phyloP scores from a whole-genome alignment of 176 grass and related monocot genomes.

The Aegilops bicornis region DNA sequence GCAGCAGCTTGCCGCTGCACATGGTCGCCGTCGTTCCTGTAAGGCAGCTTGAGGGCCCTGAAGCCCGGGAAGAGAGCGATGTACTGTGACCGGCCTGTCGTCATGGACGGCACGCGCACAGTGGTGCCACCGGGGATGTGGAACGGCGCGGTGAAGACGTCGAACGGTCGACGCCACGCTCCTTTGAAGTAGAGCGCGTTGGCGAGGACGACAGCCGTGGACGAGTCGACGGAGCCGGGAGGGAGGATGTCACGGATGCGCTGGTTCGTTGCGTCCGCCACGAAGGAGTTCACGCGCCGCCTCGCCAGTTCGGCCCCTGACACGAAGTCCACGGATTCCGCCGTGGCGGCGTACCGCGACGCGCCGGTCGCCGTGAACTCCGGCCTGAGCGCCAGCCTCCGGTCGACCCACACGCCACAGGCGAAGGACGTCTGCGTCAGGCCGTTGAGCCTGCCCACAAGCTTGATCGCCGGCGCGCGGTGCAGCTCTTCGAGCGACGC shows the following conservation, averaged over 20 bases:
- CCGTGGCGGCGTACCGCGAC: not conserved
- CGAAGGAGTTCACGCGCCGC: not conserved
- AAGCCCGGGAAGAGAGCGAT: not conserved
- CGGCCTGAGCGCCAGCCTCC: not conserved
- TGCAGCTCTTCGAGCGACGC: not conserved
- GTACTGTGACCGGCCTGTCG: too few species aligned
- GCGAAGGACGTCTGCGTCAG: not conserved
- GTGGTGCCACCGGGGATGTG: too few species aligned
- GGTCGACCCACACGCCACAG: not conserved
- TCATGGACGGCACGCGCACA: too few species aligned
- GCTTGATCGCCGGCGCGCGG: not conserved
- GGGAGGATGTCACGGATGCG: constrained; percentile 14
- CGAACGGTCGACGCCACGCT: too few species aligned
- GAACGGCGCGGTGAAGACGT: too few species aligned
- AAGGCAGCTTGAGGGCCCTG: not conserved
- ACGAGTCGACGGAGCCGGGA: not conserved
- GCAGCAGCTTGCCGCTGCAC: too few species aligned
- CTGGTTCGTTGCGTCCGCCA: not conserved
- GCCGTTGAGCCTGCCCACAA: not conserved
- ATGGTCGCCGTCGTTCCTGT: too few species aligned
- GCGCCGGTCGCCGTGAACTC: not conserved
- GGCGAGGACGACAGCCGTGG: constrained; percentile 19
- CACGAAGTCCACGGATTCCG: not conserved
- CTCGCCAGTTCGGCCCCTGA: not conserved
- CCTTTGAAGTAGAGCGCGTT: constrained; percentile 12